Conservation (phyloP, 495 filamentous ascomycete genomes). For the Mycothermus thermophilus region DNA sequence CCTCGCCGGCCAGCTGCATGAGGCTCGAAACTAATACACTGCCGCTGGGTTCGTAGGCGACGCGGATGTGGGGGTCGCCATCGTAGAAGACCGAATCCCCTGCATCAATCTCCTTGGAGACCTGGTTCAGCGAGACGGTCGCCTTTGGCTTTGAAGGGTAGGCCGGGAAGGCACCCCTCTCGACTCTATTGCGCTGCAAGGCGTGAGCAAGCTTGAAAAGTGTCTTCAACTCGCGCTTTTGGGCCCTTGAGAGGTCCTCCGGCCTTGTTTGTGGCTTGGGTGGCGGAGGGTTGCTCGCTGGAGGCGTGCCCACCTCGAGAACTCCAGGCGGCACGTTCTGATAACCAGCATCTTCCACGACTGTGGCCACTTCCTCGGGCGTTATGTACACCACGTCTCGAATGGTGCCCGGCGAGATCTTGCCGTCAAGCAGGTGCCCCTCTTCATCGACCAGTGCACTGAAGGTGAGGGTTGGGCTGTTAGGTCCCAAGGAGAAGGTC, state of each 20-base stretch:
- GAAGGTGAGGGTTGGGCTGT: slow-evolving; percentile 66
- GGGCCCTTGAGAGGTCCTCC: slow-evolving; percentile 16
- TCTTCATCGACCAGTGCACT: slow-evolving; percentile 50
- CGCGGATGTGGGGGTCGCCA: slow-evolving; percentile 29
- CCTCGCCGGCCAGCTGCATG: slow-evolving; percentile 68
- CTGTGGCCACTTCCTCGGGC: slow-evolving; percentile 37
- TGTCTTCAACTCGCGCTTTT: slow-evolving; percentile 20
- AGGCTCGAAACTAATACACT: slow-evolving; percentile 31
- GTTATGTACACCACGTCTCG: slow-evolving; percentile 64
- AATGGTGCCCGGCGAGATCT: slow-evolving; percentile 56
- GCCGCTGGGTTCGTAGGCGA: slow-evolving; percentile 17
- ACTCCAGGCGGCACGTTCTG: slow-evolving; percentile 1
- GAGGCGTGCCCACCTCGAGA: slow-evolving; percentile 23
- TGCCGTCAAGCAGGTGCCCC: slow-evolving; percentile 54
- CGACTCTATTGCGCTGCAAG: slow-evolving; percentile 20
- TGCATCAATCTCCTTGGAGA: slow-evolving; percentile 3
- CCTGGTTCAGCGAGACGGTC: slow-evolving; percentile 19
- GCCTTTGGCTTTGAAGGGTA: slow-evolving; percentile 21
- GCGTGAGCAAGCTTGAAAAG: slow-evolving; percentile 25
- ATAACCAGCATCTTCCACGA: slow-evolving; percentile 28
- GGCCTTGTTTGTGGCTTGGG: slow-evolving; percentile 23
- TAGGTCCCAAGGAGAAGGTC: slow-evolving; percentile 54
- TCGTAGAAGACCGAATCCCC: slow-evolving; percentile 12
- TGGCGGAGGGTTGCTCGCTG: slow-evolving; percentile 6
- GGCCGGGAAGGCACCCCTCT: slow-evolving; percentile 26